Percentiles rank a stretch among this genome's conserved stretches.
Conservation (phyloP, 1,139 yeast genomes). For the Meyerozyma carpophila region DNA sequence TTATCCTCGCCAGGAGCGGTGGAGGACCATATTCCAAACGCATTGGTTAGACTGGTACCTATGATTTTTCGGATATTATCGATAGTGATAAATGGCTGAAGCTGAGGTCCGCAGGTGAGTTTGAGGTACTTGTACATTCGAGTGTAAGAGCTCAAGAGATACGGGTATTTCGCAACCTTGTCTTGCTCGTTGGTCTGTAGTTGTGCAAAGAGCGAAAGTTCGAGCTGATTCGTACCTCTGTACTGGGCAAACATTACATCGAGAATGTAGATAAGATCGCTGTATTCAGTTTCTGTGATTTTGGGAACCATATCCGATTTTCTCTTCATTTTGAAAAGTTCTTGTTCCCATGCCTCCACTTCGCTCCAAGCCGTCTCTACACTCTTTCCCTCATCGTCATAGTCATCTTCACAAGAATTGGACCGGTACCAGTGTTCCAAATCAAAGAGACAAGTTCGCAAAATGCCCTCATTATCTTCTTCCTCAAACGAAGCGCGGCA, state of each 20-base stretch:
- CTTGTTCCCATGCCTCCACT: constrained; percentile 20
- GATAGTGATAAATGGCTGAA: constrained; percentile 36
- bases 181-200: constrained; percentile 54
- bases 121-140: constrained; percentile 47
- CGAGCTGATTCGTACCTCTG: constrained; percentile 13
- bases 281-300: constrained; percentile 32
- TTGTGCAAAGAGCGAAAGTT: constrained; percentile 29
- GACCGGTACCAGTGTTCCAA: constrained; percentile 7
- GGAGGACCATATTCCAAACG: constrained; percentile 69
- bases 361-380: constrained; percentile 12
- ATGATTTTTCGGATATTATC: constrained; percentile 41
- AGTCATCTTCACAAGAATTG: constrained; percentile 17
- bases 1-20: constrained; percentile 36
- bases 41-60: constrained; percentile 66
- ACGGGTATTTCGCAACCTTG: constrained; percentile 46
- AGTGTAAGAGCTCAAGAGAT: constrained; percentile 45
- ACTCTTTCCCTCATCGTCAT: constrained; percentile 21
- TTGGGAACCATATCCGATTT: constrained; percentile 21
- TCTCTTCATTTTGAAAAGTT: constrained; percentile 33
- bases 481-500: constrained; percentile 35
- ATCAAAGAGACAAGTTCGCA: constrained; percentile 17
- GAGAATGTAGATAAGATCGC: constrained; percentile 32
- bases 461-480: constrained; percentile 18
- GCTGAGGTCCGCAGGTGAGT: constrained; percentile 31
- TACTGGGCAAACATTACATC: constrained; percentile 25